Evolutionary conservation across 257 asterid species (phyloP).

Genomic region (Lavandula angustifolia): DNA sequence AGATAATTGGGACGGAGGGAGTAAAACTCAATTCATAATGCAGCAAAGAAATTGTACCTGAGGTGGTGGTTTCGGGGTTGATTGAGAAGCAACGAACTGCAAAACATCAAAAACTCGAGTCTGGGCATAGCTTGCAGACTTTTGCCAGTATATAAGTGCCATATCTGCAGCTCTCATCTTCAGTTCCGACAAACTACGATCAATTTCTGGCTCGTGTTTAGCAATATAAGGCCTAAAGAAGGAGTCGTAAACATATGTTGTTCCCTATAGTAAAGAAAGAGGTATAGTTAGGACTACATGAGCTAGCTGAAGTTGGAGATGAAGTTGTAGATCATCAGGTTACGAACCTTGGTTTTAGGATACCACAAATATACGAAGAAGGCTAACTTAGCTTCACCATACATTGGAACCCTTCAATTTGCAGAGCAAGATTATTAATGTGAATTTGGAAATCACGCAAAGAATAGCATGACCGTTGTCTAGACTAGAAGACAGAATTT

Average conservation of each 20-base stretch:
- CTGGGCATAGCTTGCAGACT: conserved; percentile 64
- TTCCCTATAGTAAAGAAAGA: conserved; percentile 58
- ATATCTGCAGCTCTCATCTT: conserved; percentile 81
- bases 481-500: conserved; percentile 17
- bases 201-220: conserved; percentile 89
- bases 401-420: conserved; percentile 84
- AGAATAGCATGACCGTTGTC: neutral
- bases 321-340: conserved; percentile 27
- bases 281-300: conserved; percentile 14
- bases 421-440: conserved; percentile 22
- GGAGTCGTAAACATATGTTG: conserved; percentile 79
- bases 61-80: conserved; percentile 55
- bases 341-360: conserved; percentile 84
- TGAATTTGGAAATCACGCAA: neutral
- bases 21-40: neutral
- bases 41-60: conserved; percentile 48
- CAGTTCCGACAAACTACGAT: conserved; percentile 72
- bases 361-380: conserved; percentile 85
- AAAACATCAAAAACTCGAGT: conserved; percentile 68
- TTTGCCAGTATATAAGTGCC: conserved; percentile 64
- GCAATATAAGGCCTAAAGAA: conserved; percentile 78
- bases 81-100: conserved; percentile 75
- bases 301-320: conserved; percentile 7
- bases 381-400: conserved; percentile 96
- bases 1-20: too few species aligned